phyloP scores from a whole-genome alignment of 208 protist species.

The Acanthamoeba lenticulata region DNA sequence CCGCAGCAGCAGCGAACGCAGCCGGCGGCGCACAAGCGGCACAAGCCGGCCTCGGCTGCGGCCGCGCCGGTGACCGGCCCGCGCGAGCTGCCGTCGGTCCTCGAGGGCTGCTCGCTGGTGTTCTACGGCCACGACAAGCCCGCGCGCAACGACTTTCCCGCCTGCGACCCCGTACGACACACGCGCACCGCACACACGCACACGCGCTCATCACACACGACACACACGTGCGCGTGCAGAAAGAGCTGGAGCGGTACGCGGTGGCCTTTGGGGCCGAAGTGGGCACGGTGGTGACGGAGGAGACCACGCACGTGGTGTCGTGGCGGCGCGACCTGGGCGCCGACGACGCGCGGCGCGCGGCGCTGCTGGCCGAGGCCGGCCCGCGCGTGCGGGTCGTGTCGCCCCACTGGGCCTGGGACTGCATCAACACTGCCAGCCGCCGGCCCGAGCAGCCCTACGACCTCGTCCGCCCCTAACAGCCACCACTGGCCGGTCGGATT shows the following conservation, averaged over 20 bases:
- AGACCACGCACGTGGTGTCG: conserved; percentile 37
- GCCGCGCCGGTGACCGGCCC: neutral
- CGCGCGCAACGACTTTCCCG: neutral
- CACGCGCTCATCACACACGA: no score
- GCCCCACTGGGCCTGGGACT: neutral
- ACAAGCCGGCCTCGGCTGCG: neutral
- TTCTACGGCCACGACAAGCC: conserved; percentile 28
- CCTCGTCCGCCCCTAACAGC: no score
- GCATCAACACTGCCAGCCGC: conserved; percentile 18
- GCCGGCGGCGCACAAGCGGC: neutral
- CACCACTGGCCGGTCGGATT: no score
- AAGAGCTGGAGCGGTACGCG: neutral
- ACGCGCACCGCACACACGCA: neutral
- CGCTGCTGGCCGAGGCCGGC: neutral
- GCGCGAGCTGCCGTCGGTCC: neutral
- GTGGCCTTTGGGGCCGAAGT: conserved; percentile 17
- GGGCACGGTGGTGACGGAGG: neutral
- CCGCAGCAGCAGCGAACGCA: no score
- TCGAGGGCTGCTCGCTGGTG: neutral
- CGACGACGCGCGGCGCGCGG: neutral
- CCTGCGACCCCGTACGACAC: neutral
- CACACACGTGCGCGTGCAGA: neutral
- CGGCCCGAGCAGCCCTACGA: conserved; percentile 21
- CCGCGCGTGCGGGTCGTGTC: neutral
- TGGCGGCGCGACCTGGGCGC: neutral